Base-by-base conservation (phyloP, 495 filamentous ascomycete genomes). In the Penicillium maclennaniae region DNA sequence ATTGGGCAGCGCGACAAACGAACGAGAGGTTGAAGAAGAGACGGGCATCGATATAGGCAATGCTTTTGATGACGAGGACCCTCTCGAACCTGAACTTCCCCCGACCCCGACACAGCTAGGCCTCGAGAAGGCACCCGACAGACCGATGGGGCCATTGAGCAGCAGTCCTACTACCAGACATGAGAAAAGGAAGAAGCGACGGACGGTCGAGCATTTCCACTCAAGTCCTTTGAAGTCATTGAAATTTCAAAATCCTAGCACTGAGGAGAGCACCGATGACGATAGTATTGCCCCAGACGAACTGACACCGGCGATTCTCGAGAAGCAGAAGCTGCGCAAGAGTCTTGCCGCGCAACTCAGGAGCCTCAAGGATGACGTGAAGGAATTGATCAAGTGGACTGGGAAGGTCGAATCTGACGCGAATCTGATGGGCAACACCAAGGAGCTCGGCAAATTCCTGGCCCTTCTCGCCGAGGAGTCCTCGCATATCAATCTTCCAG, bases 61-160 rank as follows among this genome's bases (percentile, higher is more conserved):
- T 42, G 68, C 67, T 20, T 68, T 74, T 7, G 62, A 71, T 40
- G 65, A 63, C 5, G 73, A 72, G 0, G 74, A 69, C 12, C 49
- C 71, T 21, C 71, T 74, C 16, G 86, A 91, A 56, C 86, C 85
- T 8, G 84, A 87, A 34, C 72, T 91, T 20, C 87, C 87, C 8
- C 85, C 85, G 9, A 89, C 86, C 4, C 86, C 86, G 17, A 83
- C 81, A 27, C 78, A 85, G 50, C 59, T 76, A 37, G 82, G 82
- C 4, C 68, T 85, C 48, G 79, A 76, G 52, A 67, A 63, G 38
- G 71, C 68, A 6, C 69, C 67, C 1, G 68, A 69, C 41, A 70
- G 70, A 37, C 61, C 63, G 1, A 68, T 54, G 54, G 69, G 67
- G 10, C 53, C 71, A 9, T 40, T 74, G 34, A 77, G 73, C 47